Base-by-base conservation (phyloP, 345 rosid genomes). In the Limnanthes douglasii region DNA sequence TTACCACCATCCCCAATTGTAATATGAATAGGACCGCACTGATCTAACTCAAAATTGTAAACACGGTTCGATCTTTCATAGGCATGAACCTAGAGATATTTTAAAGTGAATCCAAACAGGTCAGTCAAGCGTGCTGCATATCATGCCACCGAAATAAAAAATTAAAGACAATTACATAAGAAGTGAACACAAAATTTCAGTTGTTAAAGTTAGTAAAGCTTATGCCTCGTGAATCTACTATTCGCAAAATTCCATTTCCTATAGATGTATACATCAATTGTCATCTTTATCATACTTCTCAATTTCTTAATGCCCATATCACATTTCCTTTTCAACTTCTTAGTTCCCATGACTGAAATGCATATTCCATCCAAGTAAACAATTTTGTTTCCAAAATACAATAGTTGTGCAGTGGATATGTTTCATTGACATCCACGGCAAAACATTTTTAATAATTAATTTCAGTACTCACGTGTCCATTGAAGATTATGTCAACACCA, bases 21-120 rank as follows among this genome's bases (percentile, higher is more conserved):
- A 34, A 83, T 72, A 50, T 80, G 59, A 19, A 90, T 70, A 0
- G 86, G 86, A 24, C 94, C 95, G 41, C 86, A 84, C 0, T 70
- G 86, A 75, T 90, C 95, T 48, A 84, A 51, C 1, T 58, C 45
- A 53, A 79, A 83, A 47, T 73, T 70, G 50, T 76, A 88, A 19
- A 83, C 84, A 34, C 95, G 58, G 56, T 88, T 83, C 5, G 95
- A 71, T 45, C 97, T 72, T 68, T 88, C 95, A 29, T 88, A 88
- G 26, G 90, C 95, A 60, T 88, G 79, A 26, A 88, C 88, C 97
- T 88, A 58, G 18, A 41, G 11, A 18, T 6, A 15, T 0, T 18
- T 43, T 26, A 2, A 11, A 7, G 12, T 5, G 0, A n/a, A n/a
- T n/a, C n/a, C n/a, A 33, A 11, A 26, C 18, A 19, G 10, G 31